Conservation (phyloP, 164 flowering plant genomes). For the Kingdonia uniflora region DNA sequence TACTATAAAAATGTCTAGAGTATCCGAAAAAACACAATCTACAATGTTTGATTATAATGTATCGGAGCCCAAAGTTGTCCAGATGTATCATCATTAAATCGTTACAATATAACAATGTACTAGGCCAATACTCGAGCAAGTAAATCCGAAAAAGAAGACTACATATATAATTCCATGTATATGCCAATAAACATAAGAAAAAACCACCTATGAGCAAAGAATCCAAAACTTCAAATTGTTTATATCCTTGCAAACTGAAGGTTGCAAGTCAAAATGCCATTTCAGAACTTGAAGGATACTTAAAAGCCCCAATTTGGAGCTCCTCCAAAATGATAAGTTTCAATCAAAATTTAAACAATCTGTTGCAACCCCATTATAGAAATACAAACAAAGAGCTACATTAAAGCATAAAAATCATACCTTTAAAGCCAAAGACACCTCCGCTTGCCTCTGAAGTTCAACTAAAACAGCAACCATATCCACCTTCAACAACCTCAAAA, state of each 20-base stretch:
- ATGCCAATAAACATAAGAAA: background rate
- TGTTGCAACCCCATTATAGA: background rate
- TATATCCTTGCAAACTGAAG: too few species aligned
- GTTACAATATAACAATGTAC: too few species aligned
- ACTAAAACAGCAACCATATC: too few species aligned
- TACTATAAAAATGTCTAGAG: too few species aligned
- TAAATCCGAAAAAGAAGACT: too few species aligned
- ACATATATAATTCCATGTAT: too few species aligned
- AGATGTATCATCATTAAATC: too few species aligned
- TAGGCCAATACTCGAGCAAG: too few species aligned
- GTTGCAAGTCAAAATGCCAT: too few species aligned
- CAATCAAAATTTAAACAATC: background rate
- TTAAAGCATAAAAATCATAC: constrained; percentile 20
- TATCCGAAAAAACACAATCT: too few species aligned
- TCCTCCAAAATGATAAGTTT: background rate
- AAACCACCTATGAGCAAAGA: background rate
- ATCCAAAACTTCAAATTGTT: background rate
- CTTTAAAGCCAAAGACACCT: constrained; percentile 58
- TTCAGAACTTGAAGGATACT: background rate
- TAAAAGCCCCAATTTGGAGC: background rate
- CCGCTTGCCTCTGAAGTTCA: constrained; percentile 85
- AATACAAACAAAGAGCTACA: background rate
- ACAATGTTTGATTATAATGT: too few species aligned
- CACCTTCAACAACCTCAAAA: constrained; percentile 69
- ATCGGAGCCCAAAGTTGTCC: too few species aligned